Percentiles rank a stretch among this genome's conserved stretches.
Conservation (phyloP, 306 rosid genomes). For the Castanopsis chinensis region DNA sequence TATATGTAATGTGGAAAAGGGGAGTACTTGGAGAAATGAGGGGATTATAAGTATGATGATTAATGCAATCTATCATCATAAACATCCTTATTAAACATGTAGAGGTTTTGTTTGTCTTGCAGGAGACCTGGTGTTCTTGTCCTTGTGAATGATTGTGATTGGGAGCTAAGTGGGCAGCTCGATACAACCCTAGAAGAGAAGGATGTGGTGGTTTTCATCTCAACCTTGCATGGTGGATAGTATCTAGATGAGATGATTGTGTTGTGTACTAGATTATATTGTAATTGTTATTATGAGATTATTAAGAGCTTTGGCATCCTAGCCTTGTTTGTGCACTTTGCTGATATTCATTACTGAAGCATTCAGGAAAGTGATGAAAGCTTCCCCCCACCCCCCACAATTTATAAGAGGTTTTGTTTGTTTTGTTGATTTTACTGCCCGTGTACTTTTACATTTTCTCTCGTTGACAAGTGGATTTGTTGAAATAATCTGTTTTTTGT, state of each 20-base stretch:
- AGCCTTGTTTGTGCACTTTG: background rate
- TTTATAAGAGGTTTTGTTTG: too few species aligned
- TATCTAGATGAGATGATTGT: slow-evolving; percentile 9
- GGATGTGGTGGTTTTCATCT: slow-evolving; percentile 86
- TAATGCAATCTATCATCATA: background rate
- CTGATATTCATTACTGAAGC: background rate
- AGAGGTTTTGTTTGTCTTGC: slow-evolving; percentile 33
- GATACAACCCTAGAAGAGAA: slow-evolving; percentile 76
- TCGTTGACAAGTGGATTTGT: too few species aligned
- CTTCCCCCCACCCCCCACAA: too few species aligned
- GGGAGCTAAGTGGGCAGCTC: slow-evolving; percentile 95
- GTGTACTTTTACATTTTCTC: too few species aligned
- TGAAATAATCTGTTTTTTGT: too few species aligned
- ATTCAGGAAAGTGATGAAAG: background rate
- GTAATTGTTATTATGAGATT: slow-evolving; percentile 4
- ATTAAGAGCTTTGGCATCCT: background rate
- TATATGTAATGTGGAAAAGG: background rate
- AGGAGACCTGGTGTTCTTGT: slow-evolving; percentile 98
- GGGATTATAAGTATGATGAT: background rate
- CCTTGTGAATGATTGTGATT: slow-evolving; percentile 90
- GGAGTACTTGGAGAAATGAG: slow-evolving; percentile 2
- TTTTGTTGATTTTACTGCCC: too few species aligned
- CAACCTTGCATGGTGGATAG: slow-evolving; percentile 94
- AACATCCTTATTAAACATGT: background rate
- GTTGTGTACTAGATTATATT: background rate